Evolutionary conservation across 768 basidiomycete genomes (phyloP).

Genomic region (Gloeopeniophorella convolvens): DNA sequence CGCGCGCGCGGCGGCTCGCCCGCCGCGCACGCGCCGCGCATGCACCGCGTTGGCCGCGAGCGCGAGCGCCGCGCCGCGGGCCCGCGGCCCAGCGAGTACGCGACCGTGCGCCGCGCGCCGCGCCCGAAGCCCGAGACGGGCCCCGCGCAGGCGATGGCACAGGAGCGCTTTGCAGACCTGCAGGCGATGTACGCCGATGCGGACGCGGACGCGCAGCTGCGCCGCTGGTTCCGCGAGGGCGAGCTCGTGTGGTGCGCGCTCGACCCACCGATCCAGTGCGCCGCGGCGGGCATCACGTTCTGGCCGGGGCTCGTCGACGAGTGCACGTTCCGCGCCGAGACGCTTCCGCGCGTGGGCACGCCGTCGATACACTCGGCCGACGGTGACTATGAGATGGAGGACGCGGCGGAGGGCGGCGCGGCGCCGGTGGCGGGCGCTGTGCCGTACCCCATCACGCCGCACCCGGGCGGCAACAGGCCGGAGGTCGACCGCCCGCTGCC

Average conservation of each 20-base stretch:
- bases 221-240: conserved; percentile 58
- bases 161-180: conserved; percentile 60
- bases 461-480: conserved; percentile 6
- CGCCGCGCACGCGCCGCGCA: conserved; percentile 1
- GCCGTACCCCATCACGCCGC: conserved; percentile 8
- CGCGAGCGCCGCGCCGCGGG: conserved; percentile 12
- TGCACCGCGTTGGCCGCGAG: conserved; percentile 15
- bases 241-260: conserved; percentile 71
- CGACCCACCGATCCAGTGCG: conserved; percentile 40
- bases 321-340: conserved; percentile 40
- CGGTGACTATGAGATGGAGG: conserved; percentile 21
- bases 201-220: conserved; percentile 37
- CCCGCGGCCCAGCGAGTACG: conserved; percentile 30
- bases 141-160: conserved; percentile 45
- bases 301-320: conserved; percentile 74
- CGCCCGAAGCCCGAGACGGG: conserved; percentile 28
- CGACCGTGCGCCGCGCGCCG: conserved; percentile 35
- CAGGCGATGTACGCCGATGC: conserved; percentile 46
- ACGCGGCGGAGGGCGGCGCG: conserved; percentile 7
- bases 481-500: conserved; percentile 27
- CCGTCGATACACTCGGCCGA: conserved; percentile 18
- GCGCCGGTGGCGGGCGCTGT: neutral
- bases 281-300: conserved; percentile 45
- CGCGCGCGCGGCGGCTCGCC: neutral
- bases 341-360: conserved; percentile 28